These are phyloP conservation scores for Vigna unguiculata DNA, from an alignment of 306 rosid genomes.

Conservation along the genomic window DNA sequence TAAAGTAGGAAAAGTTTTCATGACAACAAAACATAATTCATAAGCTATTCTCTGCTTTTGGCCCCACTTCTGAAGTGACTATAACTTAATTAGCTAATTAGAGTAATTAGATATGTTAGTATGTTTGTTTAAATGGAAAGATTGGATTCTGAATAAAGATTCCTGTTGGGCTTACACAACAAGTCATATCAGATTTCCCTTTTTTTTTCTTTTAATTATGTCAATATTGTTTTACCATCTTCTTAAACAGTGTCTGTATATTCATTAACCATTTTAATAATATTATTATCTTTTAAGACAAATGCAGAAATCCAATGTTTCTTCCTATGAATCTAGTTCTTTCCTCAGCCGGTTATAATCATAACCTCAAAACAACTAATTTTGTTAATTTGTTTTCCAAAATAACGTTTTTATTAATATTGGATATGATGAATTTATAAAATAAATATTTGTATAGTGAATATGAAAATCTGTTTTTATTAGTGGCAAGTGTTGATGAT, in stretches of 20 bases:
- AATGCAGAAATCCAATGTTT: not conserved
- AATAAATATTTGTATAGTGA: no score
- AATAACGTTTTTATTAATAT: no score
- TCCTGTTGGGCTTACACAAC: not conserved
- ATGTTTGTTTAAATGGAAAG: not conserved
- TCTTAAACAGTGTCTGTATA: no score
- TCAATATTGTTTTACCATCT: no score
- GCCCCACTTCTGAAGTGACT: conserved; percentile 21
- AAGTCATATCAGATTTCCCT: no score
- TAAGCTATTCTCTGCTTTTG: not conserved
- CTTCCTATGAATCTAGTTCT: not conserved
- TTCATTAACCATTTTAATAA: not conserved
- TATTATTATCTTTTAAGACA: not conserved
- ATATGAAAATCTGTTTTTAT: no score
- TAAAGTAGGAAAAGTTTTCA: conserved; percentile 18
- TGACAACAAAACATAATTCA: not conserved
- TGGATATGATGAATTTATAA: no score
- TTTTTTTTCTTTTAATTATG: no score
- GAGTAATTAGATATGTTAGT: not conserved
- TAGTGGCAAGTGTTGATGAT: not conserved
- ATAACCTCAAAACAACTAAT: no score
- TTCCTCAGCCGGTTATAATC: not conserved
- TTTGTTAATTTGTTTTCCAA: no score
- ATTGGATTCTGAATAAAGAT: conserved; percentile 30
- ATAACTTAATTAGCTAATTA: conserved; percentile 11